Conservation (phyloP, 169 alveolate genomes). For the Plasmodium malariae region DNA sequence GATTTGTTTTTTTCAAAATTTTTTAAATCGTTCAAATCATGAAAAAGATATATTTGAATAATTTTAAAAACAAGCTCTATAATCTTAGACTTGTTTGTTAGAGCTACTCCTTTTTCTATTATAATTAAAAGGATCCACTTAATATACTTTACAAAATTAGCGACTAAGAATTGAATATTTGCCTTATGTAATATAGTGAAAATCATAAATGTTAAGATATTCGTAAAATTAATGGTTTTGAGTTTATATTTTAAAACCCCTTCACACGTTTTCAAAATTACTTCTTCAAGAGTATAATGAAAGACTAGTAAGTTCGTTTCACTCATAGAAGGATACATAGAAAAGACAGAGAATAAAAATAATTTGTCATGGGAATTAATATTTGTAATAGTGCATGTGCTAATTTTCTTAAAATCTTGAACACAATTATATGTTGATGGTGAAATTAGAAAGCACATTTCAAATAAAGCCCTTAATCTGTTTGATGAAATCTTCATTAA, state of each 20-base stretch:
- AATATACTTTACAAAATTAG: slow-evolving; percentile 78
- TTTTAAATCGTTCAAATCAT: slow-evolving; percentile 18
- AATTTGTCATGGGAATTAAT: slow-evolving; percentile 81
- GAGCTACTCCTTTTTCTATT: slow-evolving; percentile 79
- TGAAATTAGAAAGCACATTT: slow-evolving; percentile 80
- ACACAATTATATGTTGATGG: slow-evolving; percentile 70
- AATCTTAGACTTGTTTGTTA: slow-evolving; percentile 59
- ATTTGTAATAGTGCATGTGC: slow-evolving; percentile 53
- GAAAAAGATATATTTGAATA: slow-evolving; percentile 59
- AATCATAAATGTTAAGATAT: slow-evolving; percentile 77
- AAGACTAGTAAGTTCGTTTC: slow-evolving; percentile 75
- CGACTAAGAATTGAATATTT: slow-evolving; percentile 73
- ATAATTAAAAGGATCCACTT: slow-evolving; percentile 81
- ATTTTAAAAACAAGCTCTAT: slow-evolving; percentile 32
- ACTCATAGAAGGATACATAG: slow-evolving; percentile 82
- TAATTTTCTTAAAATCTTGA: slow-evolving; percentile 77
- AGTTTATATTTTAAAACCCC: slow-evolving; percentile 78
- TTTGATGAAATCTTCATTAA: slow-evolving; percentile 58
- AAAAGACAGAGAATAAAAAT: slow-evolving; percentile 67
- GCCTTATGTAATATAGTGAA: slow-evolving; percentile 81
- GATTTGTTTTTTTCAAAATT: neutral
- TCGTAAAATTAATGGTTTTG: slow-evolving; percentile 74
- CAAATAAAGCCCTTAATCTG: slow-evolving; percentile 79
- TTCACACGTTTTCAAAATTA: slow-evolving; percentile 78
- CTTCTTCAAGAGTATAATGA: slow-evolving; percentile 83